Percentiles rank a stretch among this genome's conserved stretches.
These are phyloP conservation scores for Pseudogymnoascus sp. DNA, from an alignment of 2,329 filamentous ascomycete species.

Conservation along the genomic window DNA sequence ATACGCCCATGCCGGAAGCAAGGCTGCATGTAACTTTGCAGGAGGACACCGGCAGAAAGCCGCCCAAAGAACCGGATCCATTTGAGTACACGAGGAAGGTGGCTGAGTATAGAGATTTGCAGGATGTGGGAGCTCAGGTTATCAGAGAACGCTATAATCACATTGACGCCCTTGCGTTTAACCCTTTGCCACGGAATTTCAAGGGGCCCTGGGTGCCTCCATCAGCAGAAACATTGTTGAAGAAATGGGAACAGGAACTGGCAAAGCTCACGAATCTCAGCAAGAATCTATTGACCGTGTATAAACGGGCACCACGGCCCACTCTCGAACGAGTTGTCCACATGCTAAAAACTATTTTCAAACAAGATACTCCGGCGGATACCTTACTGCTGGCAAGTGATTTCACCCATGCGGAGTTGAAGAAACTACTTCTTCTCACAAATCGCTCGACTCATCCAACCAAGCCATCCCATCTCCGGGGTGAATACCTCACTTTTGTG, in stretches of 20 bases:
- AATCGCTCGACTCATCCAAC: background rate
- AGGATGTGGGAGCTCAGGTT: background rate
- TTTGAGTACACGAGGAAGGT: conserved; percentile 1
- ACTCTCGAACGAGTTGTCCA: background rate
- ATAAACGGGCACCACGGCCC: background rate
- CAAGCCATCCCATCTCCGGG: background rate
- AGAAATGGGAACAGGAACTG: background rate
- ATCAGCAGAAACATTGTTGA: background rate
- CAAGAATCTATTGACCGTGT: background rate
- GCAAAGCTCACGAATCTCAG: background rate
- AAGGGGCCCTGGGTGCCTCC: background rate
- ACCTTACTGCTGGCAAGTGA: background rate
- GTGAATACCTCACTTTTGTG: background rate
- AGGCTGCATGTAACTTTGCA: conserved; percentile 2
- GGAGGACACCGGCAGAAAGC: background rate
- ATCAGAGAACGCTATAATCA: background rate
- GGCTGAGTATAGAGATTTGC: background rate
- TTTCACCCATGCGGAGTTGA: background rate
- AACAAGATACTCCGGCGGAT: background rate
- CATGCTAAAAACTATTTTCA: background rate
- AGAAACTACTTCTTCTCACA: background rate
- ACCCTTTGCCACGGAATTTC: background rate
- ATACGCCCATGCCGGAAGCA: background rate
- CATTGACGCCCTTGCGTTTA: background rate
- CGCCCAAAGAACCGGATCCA: background rate